Percentiles rank a stretch among this genome's conserved stretches.
Evolutionary conservation across 441 rosid genomes (phyloP).

Genomic region (Eruca vesicaria): DNA sequence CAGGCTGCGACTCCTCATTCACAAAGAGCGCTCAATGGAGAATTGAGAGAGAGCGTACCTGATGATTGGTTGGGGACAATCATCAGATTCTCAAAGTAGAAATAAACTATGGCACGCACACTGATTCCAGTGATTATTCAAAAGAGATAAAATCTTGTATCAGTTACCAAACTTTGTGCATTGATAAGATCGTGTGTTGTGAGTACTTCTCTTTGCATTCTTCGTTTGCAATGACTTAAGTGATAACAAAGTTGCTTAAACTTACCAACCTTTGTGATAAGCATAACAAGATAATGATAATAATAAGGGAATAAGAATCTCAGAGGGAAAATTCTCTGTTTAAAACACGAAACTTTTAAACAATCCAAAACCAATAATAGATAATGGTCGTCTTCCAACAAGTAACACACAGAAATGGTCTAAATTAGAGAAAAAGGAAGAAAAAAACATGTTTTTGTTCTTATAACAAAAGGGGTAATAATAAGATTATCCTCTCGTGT

Average conservation of each 20-base stretch:
- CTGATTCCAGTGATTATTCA: not conserved
- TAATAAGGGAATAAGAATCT: not conserved
- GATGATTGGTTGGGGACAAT: conserved; percentile 36
- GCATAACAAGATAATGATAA: not conserved
- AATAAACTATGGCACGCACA: not conserved
- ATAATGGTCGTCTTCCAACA: conserved; percentile 24
- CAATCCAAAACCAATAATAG: conserved; percentile 35
- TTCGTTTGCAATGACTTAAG: no score
- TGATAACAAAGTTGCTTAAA: no score
- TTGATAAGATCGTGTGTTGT: not conserved
- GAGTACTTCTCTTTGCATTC: not conserved
- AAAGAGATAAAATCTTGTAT: not conserved
- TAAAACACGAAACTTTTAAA: conserved; percentile 29
- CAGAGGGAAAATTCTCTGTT: conserved; percentile 5
- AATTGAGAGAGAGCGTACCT: conserved; percentile 21
- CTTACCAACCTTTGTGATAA: no score
- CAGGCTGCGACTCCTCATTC: conserved; percentile 33
- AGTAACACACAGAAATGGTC: conserved; percentile 26
- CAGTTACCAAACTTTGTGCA: not conserved
- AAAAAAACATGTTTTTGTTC: conserved; percentile 9
- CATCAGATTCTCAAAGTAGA: conserved; percentile 25
- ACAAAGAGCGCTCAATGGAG: conserved; percentile 29
- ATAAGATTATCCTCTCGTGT: conserved; percentile 17
- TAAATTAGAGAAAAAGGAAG: conserved; percentile 22
- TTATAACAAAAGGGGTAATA: conserved; percentile 22